Evolutionary conservation across 2,329 filamentous ascomycete species (phyloP).

Genomic region (Rhynchosporium secalis): DNA sequence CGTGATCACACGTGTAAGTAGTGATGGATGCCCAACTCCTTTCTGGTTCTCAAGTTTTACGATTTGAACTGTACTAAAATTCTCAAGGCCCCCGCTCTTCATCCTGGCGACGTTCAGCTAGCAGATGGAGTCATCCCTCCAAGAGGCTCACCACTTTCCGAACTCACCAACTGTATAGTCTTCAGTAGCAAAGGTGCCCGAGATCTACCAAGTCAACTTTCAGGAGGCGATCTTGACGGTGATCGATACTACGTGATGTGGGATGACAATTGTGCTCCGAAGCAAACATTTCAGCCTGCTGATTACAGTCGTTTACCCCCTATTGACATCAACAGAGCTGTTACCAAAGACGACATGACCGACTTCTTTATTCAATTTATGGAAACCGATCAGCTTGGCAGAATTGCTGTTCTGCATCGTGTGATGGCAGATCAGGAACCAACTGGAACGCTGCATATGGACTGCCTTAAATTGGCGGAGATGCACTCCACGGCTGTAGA

Average conservation of each 20-base stretch:
- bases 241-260: constrained; percentile 81
- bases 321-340: constrained; percentile 58
- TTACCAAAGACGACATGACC: constrained; percentile 67
- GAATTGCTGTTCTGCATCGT: constrained; percentile 65
- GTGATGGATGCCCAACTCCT: not conserved
- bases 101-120: constrained; percentile 77
- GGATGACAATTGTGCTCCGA: constrained; percentile 55
- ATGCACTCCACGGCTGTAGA: constrained; percentile 73
- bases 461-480: constrained; percentile 57
- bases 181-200: constrained; percentile 72
- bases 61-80: not conserved
- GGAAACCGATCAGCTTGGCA: constrained; percentile 63
- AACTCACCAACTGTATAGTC: constrained; percentile 71
- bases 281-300: constrained; percentile 55
- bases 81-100: constrained; percentile 66
- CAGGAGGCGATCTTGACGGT: constrained; percentile 81
- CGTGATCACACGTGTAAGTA: constrained; percentile 60
- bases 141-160: constrained; percentile 56
- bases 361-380: constrained; percentile 81
- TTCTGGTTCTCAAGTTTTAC: not conserved
- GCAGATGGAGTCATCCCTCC: constrained; percentile 63
- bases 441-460: constrained; percentile 51
- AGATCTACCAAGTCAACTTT: constrained; percentile 76
- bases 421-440: constrained; percentile 60
- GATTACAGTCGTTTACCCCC: constrained; percentile 65